These are phyloP conservation scores for Alternaria burnsii DNA, from an alignment of 2,329 filamentous ascomycete species.

Conservation along the genomic window DNA sequence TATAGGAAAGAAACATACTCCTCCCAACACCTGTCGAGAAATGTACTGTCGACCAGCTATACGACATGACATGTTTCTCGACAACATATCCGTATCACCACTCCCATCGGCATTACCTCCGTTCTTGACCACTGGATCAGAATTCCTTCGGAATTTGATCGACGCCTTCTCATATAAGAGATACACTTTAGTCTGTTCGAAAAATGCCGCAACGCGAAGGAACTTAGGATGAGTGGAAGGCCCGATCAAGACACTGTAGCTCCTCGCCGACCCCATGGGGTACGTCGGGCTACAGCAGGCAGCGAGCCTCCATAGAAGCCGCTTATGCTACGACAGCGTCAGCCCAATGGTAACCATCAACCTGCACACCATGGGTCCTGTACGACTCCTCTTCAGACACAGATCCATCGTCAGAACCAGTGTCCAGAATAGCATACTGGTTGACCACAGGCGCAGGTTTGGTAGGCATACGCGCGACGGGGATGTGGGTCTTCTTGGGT, in stretches of 20 bases:
- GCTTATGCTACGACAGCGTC: conserved; percentile 30
- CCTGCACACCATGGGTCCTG: conserved; percentile 28
- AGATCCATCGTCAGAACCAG: conserved; percentile 35
- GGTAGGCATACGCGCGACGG: conserved; percentile 14
- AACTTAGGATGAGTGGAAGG: not conserved
- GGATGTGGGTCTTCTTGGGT: conserved; percentile 19
- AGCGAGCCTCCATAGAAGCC: not conserved
- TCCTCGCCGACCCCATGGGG: not conserved
- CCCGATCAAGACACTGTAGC: not conserved
- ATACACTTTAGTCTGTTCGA: not conserved
- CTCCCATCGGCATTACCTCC: not conserved
- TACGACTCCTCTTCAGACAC: conserved; percentile 39
- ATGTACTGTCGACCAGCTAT: not conserved
- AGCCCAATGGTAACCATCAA: conserved; percentile 31
- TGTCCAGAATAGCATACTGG: conserved; percentile 44
- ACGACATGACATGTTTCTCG: not conserved
- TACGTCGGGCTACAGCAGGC: not conserved
- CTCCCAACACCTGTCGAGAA: conserved; percentile 1
- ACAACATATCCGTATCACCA: not conserved
- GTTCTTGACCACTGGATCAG: not conserved
- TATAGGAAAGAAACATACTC: conserved; percentile 12
- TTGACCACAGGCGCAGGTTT: conserved; percentile 38
- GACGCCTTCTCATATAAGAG: not conserved
- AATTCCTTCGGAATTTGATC: not conserved
- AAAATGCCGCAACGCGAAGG: not conserved